Conservation (phyloP, 192 early-diverging fungal genomes). For the Podila verticillata region DNA sequence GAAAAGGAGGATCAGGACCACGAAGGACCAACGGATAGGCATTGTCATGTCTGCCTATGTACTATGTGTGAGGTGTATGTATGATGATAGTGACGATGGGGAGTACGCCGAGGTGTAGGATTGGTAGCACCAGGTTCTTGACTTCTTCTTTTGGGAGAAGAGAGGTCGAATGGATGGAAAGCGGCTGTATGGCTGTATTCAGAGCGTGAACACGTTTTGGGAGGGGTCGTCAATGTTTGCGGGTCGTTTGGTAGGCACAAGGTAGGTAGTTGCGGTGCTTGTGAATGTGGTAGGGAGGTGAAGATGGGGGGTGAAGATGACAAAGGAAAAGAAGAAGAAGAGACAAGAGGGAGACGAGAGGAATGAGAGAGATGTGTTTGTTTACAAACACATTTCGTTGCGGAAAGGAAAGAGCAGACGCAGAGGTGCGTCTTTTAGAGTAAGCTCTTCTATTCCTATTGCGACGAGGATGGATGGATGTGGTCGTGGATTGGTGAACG, state of each 20-base stretch:
- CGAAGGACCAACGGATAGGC: slow-evolving; percentile 38
- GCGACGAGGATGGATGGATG: not conserved
- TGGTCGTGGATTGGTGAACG: not conserved
- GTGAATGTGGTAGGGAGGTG: not conserved
- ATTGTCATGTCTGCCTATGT: slow-evolving; percentile 6
- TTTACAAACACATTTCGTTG: too few species aligned
- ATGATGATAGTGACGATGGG: not conserved
- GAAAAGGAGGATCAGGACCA: slow-evolving; percentile 36
- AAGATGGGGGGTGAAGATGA: not conserved
- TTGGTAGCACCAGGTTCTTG: not conserved
- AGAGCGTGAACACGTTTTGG: not conserved
- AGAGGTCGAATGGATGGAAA: not conserved
- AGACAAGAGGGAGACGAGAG: not conserved
- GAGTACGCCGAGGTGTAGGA: too few species aligned
- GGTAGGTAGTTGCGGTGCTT: not conserved
- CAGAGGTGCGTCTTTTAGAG: not conserved
- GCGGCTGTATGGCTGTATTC: not conserved
- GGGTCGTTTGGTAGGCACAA: too few species aligned
- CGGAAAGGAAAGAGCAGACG: not conserved
- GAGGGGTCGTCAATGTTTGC: not conserved
- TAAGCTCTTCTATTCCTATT: too few species aligned
- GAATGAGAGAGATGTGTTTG: not conserved
- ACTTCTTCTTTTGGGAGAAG: too few species aligned
- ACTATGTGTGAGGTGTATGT: not conserved
- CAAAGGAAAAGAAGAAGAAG: not conserved